Conservation (phyloP, 1,284 basidiomycete genomes). For the Ceratobasidium sp. region DNA sequence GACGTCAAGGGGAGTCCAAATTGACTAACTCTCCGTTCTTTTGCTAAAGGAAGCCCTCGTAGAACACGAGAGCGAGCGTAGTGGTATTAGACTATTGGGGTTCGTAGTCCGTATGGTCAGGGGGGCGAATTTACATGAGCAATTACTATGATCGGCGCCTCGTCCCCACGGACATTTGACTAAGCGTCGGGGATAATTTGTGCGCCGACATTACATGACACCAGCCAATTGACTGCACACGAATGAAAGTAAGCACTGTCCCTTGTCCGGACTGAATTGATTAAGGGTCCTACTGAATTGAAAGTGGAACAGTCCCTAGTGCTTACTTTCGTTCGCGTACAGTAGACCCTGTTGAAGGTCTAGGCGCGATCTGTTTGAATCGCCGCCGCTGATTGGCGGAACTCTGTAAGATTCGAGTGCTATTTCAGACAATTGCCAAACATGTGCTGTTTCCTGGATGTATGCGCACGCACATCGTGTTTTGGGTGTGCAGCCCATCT, state of each 20-base stretch:
- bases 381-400: neutral
- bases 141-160: too few relatives aligned
- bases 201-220: too few relatives aligned
- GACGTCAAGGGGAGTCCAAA: constrained; percentile 32
- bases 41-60: neutral
- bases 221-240: too few relatives aligned
- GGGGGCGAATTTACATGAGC: too few relatives aligned
- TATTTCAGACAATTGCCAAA: neutral
- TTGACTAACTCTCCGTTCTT: neutral
- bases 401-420: neutral
- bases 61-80: neutral
- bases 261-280: too few relatives aligned
- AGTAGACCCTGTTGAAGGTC: neutral
- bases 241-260: too few relatives aligned
- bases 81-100: constrained; percentile 29
- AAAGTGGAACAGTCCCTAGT: too few relatives aligned
- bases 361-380: neutral
- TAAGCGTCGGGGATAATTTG: neutral
- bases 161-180: too few relatives aligned
- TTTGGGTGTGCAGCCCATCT: neutral
- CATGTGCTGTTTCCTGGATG: neutral
- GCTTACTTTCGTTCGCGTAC: too few relatives aligned
- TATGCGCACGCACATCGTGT: neutral
- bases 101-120: neutral
- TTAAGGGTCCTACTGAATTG: too few relatives aligned